Conservation (phyloP, 2,329 filamentous ascomycete species). For the Pyricularia sp. region DNA sequence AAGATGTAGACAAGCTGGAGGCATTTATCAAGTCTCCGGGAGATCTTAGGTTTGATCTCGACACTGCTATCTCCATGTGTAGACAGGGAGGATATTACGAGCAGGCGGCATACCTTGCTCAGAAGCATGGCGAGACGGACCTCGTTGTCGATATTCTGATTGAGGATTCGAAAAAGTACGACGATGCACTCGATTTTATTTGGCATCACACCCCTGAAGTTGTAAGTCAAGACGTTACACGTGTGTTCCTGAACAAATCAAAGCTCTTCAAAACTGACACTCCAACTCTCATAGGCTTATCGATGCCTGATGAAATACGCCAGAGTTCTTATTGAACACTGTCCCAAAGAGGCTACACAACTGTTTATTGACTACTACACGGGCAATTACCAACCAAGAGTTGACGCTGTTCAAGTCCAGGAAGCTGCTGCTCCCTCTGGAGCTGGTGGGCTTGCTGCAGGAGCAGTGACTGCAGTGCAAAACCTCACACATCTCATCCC, state of each 20-base stretch:
- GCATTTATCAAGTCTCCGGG: constrained; percentile 93
- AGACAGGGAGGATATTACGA: constrained; percentile 94
- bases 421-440: constrained; percentile 21
- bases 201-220: constrained; percentile 70
- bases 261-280: neutral
- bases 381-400: constrained; percentile 63
- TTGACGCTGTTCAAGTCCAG: constrained; percentile 31
- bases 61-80: constrained; percentile 96
- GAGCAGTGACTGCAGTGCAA: constrained; percentile 66
- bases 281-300: constrained; percentile 49
- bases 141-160: constrained; percentile 92
- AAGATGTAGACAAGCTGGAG: constrained; percentile 92
- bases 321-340: constrained; percentile 77
- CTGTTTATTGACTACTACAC: constrained; percentile 95
- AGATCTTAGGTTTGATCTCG: constrained; percentile 89
- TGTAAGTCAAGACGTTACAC: constrained; percentile 32
- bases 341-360: constrained; percentile 66
- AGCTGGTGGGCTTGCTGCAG: constrained; percentile 32
- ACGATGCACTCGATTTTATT: constrained; percentile 80
- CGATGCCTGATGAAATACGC: constrained; percentile 91
- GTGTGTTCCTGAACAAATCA: neutral
- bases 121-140: constrained; percentile 86
- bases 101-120: constrained; percentile 88
- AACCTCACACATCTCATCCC: constrained; percentile 76
- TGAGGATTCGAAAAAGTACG: constrained; percentile 85